Base-by-base conservation (phyloP, 768 basidiomycete species). In the Suillus variegatus region DNA sequence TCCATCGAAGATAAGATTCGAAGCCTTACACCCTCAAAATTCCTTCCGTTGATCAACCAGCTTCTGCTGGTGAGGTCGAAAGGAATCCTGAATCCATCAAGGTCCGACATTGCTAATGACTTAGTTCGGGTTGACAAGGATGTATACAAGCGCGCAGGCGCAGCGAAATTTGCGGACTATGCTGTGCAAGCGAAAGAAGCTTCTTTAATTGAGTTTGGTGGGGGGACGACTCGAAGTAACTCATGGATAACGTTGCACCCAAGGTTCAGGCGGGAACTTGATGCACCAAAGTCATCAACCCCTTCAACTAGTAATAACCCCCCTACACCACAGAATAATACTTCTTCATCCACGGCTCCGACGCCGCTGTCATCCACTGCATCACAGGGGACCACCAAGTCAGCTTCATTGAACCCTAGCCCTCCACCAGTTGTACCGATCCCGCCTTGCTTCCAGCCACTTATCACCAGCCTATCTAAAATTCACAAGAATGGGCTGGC, bases 21-120 rank as follows among this genome's bases (percentile, higher is more conserved):
- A n/a, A 49, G 25, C 16, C 66, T 68, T 60, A 60, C 70, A 28
- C 74, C 74, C 65, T 40, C 65, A 28, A 65, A 65, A 57, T 84
- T 84, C 64, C 66, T 66, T 36, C 68, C 77, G 43, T 71, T 77
- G 62, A 66, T 77, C 43, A 51, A 68, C 18, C 55, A 68, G 60
- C 61, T 77, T 43, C 63, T 76, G 25, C 69, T 65, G 38, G 70
- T 65, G 35, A 72, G 69, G 40, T 65, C 67, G 20, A 75, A 73
- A 8, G 82, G 82, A 3, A 64, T 72, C 28, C 0, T 52, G 36
- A 76, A 70, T 14, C 78, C 82, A 8, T 71, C 77, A 6, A 81
- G 84, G 32, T 81, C 82, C 20, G 65, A 22, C 2, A 63, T 87
- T 40, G 81, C 79, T 8, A 0, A 70, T 20, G 75, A 77, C 22